phyloP scores from a whole-genome alignment of 2,329 filamentous ascomycete species.

The Pseudogymnoascus sp. region DNA sequence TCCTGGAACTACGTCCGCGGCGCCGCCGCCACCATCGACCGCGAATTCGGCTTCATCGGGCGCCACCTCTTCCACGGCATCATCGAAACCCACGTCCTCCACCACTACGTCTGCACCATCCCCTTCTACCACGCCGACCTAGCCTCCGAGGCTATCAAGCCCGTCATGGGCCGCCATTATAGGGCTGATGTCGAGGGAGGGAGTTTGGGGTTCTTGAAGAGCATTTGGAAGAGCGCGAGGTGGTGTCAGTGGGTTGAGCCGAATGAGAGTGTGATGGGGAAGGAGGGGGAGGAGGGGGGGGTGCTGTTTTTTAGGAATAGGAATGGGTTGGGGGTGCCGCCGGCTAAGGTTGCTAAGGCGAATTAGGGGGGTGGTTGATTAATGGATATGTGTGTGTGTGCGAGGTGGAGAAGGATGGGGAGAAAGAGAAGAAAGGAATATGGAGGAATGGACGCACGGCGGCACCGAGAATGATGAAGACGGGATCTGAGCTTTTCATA shows the following conservation, averaged over 20 bases:
- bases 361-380: neutral
- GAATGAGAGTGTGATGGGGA: slow-evolving; percentile 44
- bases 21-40: slow-evolving; percentile 91
- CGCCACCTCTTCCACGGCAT: slow-evolving; percentile 89
- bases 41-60: slow-evolving; percentile 93
- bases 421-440: neutral
- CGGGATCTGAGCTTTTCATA: neutral
- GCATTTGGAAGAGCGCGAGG: slow-evolving; percentile 72
- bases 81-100: slow-evolving; percentile 93
- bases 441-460: neutral
- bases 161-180: slow-evolving; percentile 93
- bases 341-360: slow-evolving; percentile 17
- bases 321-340: slow-evolving; percentile 64
- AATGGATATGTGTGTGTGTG: neutral
- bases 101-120: slow-evolving; percentile 94
- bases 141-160: slow-evolving; percentile 87
- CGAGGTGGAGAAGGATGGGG: neutral
- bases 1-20: slow-evolving; percentile 92
- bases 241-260: slow-evolving; percentile 98
- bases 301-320: slow-evolving; percentile 93
- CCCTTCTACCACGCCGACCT: slow-evolving; percentile 97
- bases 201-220: slow-evolving; percentile 71
- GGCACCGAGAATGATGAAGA: neutral
- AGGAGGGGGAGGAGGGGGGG: slow-evolving; percentile 70
- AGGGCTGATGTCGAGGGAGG: slow-evolving; percentile 73